Evolutionary conservation across 1,284 basidiomycete species (phyloP).

Genomic region (Pascua guehoae): DNA sequence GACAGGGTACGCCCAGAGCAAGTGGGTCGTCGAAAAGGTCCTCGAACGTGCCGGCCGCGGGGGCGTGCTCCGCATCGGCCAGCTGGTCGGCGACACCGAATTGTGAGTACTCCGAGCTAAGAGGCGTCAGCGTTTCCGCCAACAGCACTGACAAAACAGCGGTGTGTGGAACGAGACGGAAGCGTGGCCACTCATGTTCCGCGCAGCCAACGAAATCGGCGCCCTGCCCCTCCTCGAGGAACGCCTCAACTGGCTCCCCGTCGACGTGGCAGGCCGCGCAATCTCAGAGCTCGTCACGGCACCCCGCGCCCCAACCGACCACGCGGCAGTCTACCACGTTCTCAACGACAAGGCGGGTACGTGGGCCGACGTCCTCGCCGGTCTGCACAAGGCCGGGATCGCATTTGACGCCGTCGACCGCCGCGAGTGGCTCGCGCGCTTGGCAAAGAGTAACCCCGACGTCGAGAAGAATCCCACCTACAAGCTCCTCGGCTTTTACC

Average conservation of each 20-base stretch:
- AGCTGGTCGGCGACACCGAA: conserved; percentile 56
- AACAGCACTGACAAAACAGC: conserved; percentile 7
- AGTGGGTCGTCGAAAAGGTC: conserved; percentile 61
- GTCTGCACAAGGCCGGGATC: conserved; percentile 63
- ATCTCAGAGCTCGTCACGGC: conserved; percentile 55
- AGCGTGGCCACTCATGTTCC: conserved; percentile 53
- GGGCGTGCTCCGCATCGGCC: conserved; percentile 19
- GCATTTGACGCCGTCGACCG: conserved; percentile 68
- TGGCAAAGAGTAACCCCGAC: conserved; percentile 52
- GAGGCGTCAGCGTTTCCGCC: background rate
- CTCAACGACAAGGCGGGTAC: conserved; percentile 54
- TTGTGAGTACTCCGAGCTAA: conserved; percentile 24
- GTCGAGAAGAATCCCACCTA: conserved; percentile 55
- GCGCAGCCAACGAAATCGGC: conserved; percentile 51
- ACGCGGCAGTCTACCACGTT: conserved; percentile 64
- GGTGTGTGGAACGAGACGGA: conserved; percentile 64
- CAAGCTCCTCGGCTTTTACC: conserved; percentile 51
- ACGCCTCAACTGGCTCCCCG: conserved; percentile 58
- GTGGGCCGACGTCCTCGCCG: conserved; percentile 60
- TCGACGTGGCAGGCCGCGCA: conserved; percentile 57
- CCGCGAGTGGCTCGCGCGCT: conserved; percentile 55
- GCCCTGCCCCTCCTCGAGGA: conserved; percentile 55
- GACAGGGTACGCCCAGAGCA: conserved; percentile 60
- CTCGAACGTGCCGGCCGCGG: conserved; percentile 49
- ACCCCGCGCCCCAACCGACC: background rate